Base-by-base conservation (phyloP, 208 protist species). In the Acanthamoeba sp. region DNA sequence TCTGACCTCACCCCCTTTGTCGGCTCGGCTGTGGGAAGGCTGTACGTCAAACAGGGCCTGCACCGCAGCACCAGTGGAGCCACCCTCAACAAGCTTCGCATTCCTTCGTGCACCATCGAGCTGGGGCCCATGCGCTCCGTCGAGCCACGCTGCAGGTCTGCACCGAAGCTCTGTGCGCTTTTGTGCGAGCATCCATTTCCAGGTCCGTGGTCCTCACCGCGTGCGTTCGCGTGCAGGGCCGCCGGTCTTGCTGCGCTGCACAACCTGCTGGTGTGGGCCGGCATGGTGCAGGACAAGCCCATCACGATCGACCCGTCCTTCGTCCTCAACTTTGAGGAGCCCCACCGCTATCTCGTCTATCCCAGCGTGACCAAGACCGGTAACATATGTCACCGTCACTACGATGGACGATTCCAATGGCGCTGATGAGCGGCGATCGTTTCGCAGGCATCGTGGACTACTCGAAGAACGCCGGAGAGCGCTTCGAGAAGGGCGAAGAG, bases 41-140 rank as follows among this genome's bases (percentile, higher is more conserved):
- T 78, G 24, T 78, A 78, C 20, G 34, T 78, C 36, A 78, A 78
- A 34, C 32, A 78, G 29, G 69, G 69, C 36, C 69, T 78, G 32
- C 69, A 78, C 22, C 32, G 38, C 18, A 78, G 69, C 69, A 78
- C 69, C 5, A 78, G 69, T 22, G 69, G 69, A 3, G 69, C 69
- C 36, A 78, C 69, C 24, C 34, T 78, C 6, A 78, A 78, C 69
- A 78, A 78, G 69, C 69, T 78, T 16, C 69, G 69, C 69, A 78
- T 78, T 22, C 69, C 69, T 1, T 78, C 69, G 69, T 78, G 69
- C 34, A 78, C 69, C 36, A 78, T 78, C 22, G 69, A 78, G 34
- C 69, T 78, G 16, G 69, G 69, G 1, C 69, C 69, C 36, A 78
- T 78, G 69, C 69, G 69, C 22, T 78, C 69, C 2, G 69, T 78